Conservation (phyloP, 345 rosid species). For the Brassica nigra region DNA sequence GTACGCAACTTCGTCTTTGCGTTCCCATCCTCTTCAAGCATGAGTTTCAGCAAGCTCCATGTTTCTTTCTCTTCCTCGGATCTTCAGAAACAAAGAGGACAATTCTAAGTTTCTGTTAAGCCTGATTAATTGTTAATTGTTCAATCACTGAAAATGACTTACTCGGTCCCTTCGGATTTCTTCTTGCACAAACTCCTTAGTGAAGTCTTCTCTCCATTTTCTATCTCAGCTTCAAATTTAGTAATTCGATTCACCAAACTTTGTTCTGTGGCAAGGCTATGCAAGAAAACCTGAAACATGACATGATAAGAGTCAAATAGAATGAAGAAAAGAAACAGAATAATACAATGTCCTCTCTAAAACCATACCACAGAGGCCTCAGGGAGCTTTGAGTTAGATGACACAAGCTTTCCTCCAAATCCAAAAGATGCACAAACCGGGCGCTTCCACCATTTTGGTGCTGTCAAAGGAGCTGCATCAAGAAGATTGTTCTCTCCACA, state of each 20-base stretch:
- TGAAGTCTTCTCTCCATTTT: slow-evolving; percentile 1
- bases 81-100: neutral
- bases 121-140: neutral
- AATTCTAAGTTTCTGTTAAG: neutral
- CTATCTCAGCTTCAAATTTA: neutral
- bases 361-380: slow-evolving; percentile 1
- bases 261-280: neutral
- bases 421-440: slow-evolving; percentile 9
- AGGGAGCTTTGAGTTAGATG: slow-evolving; percentile 1
- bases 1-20: neutral
- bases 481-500: neutral
- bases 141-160: neutral
- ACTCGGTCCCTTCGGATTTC: slow-evolving; percentile 2
- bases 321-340: neutral
- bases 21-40: slow-evolving; percentile 12
- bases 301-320: neutral
- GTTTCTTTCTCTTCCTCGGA: slow-evolving; percentile 7
- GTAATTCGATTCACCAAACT: neutral
- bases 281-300: neutral
- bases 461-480: slow-evolving; percentile 1
- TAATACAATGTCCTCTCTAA: neutral
- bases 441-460: slow-evolving; percentile 10
- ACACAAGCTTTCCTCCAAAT: slow-evolving; percentile 13
- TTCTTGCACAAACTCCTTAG: neutral
- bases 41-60: neutral